Evolutionary conservation across 1,139 yeast species (phyloP), one percentile per base, ranked within the genome.

Genomic region (Hansenula sp.): DNA sequence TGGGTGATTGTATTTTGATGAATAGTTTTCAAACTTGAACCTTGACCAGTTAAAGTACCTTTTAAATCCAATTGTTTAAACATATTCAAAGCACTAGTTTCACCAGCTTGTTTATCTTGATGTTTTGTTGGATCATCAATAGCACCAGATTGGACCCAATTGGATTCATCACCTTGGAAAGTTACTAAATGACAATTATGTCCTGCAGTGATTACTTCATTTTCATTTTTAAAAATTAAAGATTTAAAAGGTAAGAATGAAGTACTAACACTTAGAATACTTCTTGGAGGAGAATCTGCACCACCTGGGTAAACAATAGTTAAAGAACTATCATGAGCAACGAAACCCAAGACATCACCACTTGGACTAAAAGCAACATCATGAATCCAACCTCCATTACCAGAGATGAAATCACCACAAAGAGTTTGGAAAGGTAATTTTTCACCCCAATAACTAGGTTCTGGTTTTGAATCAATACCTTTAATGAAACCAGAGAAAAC

Each of bases 41-140:
- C 73, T 55, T 68, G 65, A 46, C 72, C 68, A 50, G 74, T 70
- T 39, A 77, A 80, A 44, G 87, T 76, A 42, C 98, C 98, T 72
- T 89, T 90, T 63, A 92, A 75, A 65, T 92, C 99, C 74, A 92
- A 72, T 64, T 92, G 96, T 64, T 89, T 83, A 69, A 94, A 94
- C 92, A 92, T 88, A 66, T 86, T 86, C 61, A 92, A 75, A 13
- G 97, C 97, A 22, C 80, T 71, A 40, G 77, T 71, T 57, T 82
- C 92, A 43, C 71, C 77, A 29, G 73, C 79, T 19, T 74, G 80
- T 17, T 71, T 79, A 11, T 63, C 69, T 40, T 64, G 71, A 47
- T 71, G 75, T 41, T 73, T 69, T 41, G 64, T 65, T 48, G 66
- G 66, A 49, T 54, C 51, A 48, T 67, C 64, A 39, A 48, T 50